Percentiles rank a stretch among this genome's conserved stretches.
Evolutionary conservation across 2,329 filamentous ascomycete species (phyloP).

Genomic region (Myrmaecium sp.): DNA sequence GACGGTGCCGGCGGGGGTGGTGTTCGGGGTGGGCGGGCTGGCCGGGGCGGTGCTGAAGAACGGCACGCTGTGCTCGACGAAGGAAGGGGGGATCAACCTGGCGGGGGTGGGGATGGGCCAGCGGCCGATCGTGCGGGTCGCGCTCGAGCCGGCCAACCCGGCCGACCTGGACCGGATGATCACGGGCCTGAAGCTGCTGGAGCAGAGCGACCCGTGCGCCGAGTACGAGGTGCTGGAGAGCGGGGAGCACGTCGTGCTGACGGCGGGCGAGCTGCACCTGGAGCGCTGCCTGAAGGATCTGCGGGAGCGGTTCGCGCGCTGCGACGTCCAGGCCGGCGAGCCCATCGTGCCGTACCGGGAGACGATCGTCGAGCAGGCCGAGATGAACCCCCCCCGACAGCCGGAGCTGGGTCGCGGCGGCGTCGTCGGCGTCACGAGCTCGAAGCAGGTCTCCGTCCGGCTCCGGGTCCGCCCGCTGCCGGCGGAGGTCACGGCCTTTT

Average conservation of each 20-base stretch:
- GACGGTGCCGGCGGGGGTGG: slow-evolving; percentile 78
- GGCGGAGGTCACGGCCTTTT: slow-evolving; percentile 61
- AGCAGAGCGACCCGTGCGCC: slow-evolving; percentile 89
- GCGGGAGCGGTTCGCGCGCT: slow-evolving; percentile 78
- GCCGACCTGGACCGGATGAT: slow-evolving; percentile 93
- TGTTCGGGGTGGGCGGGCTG: slow-evolving; percentile 87
- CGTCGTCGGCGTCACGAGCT: slow-evolving; percentile 58
- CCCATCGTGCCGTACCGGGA: slow-evolving; percentile 94
- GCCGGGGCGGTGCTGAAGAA: slow-evolving; percentile 92
- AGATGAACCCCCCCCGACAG: slow-evolving; percentile 82
- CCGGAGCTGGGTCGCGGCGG: slow-evolving; percentile 74
- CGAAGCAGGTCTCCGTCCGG: slow-evolving; percentile 67
- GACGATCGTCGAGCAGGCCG: slow-evolving; percentile 69
- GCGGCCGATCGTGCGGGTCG: slow-evolving; percentile 87
- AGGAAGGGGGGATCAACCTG: slow-evolving; percentile 76
- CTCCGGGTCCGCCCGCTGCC: slow-evolving; percentile 69
- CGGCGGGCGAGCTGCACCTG: slow-evolving; percentile 84
- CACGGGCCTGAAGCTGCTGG: slow-evolving; percentile 64
- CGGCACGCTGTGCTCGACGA: slow-evolving; percentile 75
- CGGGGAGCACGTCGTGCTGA: slow-evolving; percentile 88
- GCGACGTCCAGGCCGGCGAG: slow-evolving; percentile 84
- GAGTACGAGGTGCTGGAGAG: slow-evolving; percentile 87
- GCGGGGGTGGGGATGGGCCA: slow-evolving; percentile 68
- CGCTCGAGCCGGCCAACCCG: slow-evolving; percentile 83
- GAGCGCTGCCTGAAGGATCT: slow-evolving; percentile 89